Evolutionary conservation across 2,329 filamentous ascomycete genomes (phyloP), one percentile per base, ranked within the genome.

Genomic region (Graphiopsis chlorocephala): DNA sequence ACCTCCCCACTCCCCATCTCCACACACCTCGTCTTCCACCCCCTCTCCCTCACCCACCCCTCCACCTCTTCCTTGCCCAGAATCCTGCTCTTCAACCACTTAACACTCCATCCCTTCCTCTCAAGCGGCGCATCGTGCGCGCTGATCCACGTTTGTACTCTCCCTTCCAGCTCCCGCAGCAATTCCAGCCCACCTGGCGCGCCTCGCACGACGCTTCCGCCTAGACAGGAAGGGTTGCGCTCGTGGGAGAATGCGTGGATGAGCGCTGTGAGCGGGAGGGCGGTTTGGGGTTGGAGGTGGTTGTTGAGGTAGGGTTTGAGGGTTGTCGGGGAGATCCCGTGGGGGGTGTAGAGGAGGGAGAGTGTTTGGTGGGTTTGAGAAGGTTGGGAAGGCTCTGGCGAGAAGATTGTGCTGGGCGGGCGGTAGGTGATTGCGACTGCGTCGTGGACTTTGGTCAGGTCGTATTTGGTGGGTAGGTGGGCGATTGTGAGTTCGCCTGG

Each of bases 381-480:
- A 31, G 14, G n/a, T n/a, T 53, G 29, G 47, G 7, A 15, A 17
- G 48, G 35, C 63, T 50, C 53, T 59, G n/a, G n/a, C n/a, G n/a
- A 63, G n/a, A 63, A 63, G 31, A 65, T 60, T 11, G 38, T 48
- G 15, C 50, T 25, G 20, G 28, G 64, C 47, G 88, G 84, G 20
- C 84, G 84, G 73, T 92, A 92, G 1, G 89, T 92, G 69, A 92
- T 89, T 15, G 86, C 89, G 68, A 92, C 83, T 12, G 88, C 89
- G 64, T 86, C 85, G 72, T 90, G 88, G 0, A 90, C 72, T 3
- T 85, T 84, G 8, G 84, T 85, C 4, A 88, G 70, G 70, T 90
- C 87, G 56, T 81, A 76, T 71, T 84, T 86, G 61, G 88, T 85
- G 0, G 84, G 79, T 31, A 92, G 83, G 73, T 87, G 87, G 1